Percentiles rank a stretch among this genome's conserved stretches.
Evolutionary conservation across 768 basidiomycete species (phyloP).

Genomic region (Phylloporus arenicola): DNA sequence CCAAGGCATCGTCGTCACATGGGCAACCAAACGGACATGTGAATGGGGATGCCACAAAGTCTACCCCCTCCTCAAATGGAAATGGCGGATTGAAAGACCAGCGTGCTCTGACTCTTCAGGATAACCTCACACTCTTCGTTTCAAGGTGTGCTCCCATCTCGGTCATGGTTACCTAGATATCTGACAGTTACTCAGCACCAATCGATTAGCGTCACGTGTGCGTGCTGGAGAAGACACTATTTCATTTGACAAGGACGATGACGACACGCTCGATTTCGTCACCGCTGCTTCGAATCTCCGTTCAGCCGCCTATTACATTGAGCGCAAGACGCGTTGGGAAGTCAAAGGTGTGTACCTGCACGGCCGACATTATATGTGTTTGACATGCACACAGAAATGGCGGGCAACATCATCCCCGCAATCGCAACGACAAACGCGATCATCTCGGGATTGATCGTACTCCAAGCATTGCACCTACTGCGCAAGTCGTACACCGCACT

Average conservation of each 20-base stretch:
- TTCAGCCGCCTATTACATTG: slow-evolving; percentile 85
- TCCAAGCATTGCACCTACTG: slow-evolving; percentile 85
- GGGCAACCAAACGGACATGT: slow-evolving; percentile 23
- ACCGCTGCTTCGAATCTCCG: slow-evolving; percentile 92
- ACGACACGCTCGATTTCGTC: slow-evolving; percentile 95
- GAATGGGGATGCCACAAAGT: slow-evolving; percentile 10
- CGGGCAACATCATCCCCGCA: slow-evolving; percentile 98
- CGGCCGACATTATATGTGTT: background rate
- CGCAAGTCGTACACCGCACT: slow-evolving; percentile 54
- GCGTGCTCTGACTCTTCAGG: slow-evolving; percentile 64
- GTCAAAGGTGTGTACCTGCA: slow-evolving; percentile 66
- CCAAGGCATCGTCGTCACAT: slow-evolving; percentile 10
- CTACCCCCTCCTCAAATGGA: slow-evolving; percentile 8
- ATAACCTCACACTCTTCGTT: slow-evolving; percentile 79
- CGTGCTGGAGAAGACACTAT: slow-evolving; percentile 65
- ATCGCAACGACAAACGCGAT: slow-evolving; percentile 99
- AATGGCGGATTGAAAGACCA: slow-evolving; percentile 70
- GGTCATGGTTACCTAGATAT: background rate
- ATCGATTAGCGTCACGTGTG: slow-evolving; percentile 67
- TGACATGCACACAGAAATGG: slow-evolving; percentile 70
- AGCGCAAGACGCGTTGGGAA: slow-evolving; percentile 88
- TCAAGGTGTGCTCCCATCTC: slow-evolving; percentile 57
- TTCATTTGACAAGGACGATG: slow-evolving; percentile 96
- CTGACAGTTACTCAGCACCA: slow-evolving; percentile 49
- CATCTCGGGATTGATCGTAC: slow-evolving; percentile 89